Evolutionary conservation across 768 basidiomycete species (phyloP).

Genomic region (Tephrocybe sp.): DNA sequence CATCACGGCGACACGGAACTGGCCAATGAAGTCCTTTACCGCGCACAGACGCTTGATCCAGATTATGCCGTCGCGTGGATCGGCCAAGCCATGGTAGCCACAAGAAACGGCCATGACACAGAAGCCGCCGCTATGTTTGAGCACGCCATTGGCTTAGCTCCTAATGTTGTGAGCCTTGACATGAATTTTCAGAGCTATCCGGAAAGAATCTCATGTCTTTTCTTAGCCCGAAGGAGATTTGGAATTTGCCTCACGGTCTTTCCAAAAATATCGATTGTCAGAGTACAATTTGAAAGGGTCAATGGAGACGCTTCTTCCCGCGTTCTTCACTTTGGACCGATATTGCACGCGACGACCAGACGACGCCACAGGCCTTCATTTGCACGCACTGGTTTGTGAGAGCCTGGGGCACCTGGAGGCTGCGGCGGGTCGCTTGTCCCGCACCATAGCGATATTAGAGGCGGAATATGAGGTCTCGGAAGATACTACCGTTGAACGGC

Average conservation of each 20-base stretch:
- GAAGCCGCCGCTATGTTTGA: conserved; percentile 72
- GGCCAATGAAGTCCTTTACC: conserved; percentile 82
- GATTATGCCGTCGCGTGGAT: conserved; percentile 90
- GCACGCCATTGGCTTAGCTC: conserved; percentile 65
- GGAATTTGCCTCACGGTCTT: conserved; percentile 65
- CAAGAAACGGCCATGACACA: conserved; percentile 49
- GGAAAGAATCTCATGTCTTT: conserved; percentile 1
- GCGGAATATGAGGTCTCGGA: conserved; percentile 87
- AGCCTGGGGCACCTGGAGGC: conserved; percentile 69
- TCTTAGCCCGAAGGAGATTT: conserved; percentile 79
- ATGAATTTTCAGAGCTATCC: neutral
- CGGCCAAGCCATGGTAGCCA: conserved; percentile 79
- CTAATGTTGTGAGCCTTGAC: conserved; percentile 50
- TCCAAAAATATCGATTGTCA: conserved; percentile 35
- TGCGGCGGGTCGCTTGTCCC: conserved; percentile 55
- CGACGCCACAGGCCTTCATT: conserved; percentile 77
- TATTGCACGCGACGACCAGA: conserved; percentile 67
- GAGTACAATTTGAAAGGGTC: conserved; percentile 15
- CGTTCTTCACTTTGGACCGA: conserved; percentile 80
- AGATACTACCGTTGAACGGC: conserved; percentile 71
- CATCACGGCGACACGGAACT: conserved; percentile 77
- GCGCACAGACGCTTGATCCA: conserved; percentile 90
- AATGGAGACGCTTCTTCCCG: conserved; percentile 61
- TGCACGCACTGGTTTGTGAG: conserved; percentile 86
- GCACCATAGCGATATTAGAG: conserved; percentile 77